A percentile compares a stretch with the other conserved stretches of the same genome.
Evolutionary conservation across 2,329 filamentous ascomycete genomes (phyloP).

Genomic region (Aspergillus ustus): DNA sequence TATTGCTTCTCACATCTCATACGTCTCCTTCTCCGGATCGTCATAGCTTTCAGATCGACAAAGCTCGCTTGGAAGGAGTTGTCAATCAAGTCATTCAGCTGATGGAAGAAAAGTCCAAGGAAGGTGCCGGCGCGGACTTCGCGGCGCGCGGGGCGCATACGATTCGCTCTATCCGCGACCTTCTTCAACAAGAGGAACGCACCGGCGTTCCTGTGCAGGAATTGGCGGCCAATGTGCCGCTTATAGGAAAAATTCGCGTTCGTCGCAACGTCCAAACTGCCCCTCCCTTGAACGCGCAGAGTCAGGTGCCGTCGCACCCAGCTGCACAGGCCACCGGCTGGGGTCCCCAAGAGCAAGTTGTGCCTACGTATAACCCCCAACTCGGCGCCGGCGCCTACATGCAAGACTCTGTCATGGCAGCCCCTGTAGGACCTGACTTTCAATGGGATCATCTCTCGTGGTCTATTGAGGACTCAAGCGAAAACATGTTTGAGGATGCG

Average conservation of each 20-base stretch:
- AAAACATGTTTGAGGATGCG: constrained; percentile 11
- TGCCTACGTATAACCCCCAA: not conserved
- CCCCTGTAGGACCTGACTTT: not conserved
- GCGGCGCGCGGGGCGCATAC: constrained; percentile 15
- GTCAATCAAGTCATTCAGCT: constrained; percentile 17
- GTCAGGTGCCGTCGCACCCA: not conserved
- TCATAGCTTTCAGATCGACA: constrained; percentile 17
- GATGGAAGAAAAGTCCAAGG: constrained; percentile 16
- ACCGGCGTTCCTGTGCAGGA: not conserved
- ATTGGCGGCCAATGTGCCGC: constrained; percentile 23
- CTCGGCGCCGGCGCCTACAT: not conserved
- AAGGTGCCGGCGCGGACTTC: constrained; percentile 13
- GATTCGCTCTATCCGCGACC: constrained; percentile 16
- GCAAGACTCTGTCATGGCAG: not conserved
- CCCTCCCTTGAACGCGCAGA: not conserved
- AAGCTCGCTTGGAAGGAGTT: constrained; percentile 9
- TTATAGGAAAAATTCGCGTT: constrained; percentile 25
- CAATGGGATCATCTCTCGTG: constrained; percentile 13
- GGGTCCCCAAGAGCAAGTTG: not conserved
- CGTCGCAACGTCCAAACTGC: constrained; percentile 16
- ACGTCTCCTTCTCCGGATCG: constrained; percentile 10
- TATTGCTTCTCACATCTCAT: constrained; percentile 22
- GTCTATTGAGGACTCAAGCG: constrained; percentile 8
- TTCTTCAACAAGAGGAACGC: constrained; percentile 19
- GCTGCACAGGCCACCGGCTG: not conserved